Evolutionary conservation across 1,284 basidiomycete species (phyloP), one percentile per base, ranked within the genome.

Genomic region (Ceratobasidium papillatum): DNA sequence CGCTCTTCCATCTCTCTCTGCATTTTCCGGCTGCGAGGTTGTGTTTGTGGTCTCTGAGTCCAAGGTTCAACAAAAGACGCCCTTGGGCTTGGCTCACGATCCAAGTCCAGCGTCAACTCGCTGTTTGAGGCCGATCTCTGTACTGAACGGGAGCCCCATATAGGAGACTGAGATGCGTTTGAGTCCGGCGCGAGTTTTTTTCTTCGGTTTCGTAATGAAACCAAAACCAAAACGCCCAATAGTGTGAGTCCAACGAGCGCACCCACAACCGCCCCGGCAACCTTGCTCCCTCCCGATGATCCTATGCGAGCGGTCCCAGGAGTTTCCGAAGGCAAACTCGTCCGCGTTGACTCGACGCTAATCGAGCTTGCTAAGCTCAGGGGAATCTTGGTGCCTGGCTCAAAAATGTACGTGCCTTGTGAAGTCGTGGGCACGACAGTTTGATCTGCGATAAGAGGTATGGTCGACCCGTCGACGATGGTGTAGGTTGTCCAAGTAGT

Each of bases 11-110:
- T 27, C 9, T 56, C 30, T 30, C 54, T 56, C 54, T 56, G 54
- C 30, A 61, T 61, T 34, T 61, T 64, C 43, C 43, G 34, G 30
- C 17, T 32, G 27, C 17, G 19, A 9, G 19, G n/a, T 14, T 2
- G 19, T n/a, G 19, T 30, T 22, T 25, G 30, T 30, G 47, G 32
- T 27, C 12, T n/a, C 4, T 36, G 14, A 1, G 58, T 51, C 51
- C 51, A 69, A 22, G 66, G 66, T 30, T 69, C 52, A 14, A 69
- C 62, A 34, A 47, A n/a, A 14, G 27, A 30, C 54, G 17, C 54
- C 27, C 43, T 12, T 41, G 45, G n/a, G 25, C 22, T 7, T 41
- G 62, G 38, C 45, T 41, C 62, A 12, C 45, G 7, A 36, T 45
- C 30, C 62, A 64, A 49, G 45, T 64, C 62, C 43, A 64, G 45